These are phyloP conservation scores for Magnaporthales sp. DNA, from an alignment of 2,329 filamentous ascomycete genomes.

Conservation along the genomic window DNA sequence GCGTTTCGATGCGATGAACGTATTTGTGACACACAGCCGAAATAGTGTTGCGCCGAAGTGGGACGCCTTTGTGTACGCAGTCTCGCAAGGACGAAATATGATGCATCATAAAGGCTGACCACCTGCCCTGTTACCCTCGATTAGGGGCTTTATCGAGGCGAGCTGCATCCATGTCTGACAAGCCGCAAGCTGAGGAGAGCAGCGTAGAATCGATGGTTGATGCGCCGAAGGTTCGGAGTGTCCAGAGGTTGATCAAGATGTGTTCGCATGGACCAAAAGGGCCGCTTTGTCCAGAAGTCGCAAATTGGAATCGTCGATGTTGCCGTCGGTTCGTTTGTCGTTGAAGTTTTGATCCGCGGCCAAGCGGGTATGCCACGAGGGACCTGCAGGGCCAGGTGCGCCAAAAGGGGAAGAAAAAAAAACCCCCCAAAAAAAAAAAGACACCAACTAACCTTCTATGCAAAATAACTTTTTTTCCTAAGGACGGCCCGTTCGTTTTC, in stretches of 20 bases:
- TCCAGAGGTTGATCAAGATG: neutral
- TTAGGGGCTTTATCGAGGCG: neutral
- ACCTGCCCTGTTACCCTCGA: neutral
- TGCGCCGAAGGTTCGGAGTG: neutral
- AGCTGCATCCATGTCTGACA: neutral
- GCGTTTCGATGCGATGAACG: neutral
- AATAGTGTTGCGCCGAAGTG: neutral
- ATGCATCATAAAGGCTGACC: too few species aligned
- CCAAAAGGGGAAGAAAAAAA: neutral
- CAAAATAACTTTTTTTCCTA: constrained; percentile 5
- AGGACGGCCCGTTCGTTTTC: neutral
- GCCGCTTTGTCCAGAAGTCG: neutral
- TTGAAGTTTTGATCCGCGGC: neutral
- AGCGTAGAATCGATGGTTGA: neutral
- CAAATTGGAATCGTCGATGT: neutral
- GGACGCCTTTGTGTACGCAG: neutral
- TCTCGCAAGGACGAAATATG: neutral
- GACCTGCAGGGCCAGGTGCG: neutral
- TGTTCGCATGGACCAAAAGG: neutral
- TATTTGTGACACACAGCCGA: neutral
- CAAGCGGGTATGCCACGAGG: neutral
- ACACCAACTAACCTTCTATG: constrained; percentile 5
- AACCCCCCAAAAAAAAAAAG: constrained; percentile 3
- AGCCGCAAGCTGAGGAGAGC: neutral
- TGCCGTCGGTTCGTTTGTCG: neutral